Percentiles rank a stretch among this genome's conserved stretches.
phyloP scores from a whole-genome alignment of 805 yeast genomes.

The Hanseniaspora valbyensis region DNA sequence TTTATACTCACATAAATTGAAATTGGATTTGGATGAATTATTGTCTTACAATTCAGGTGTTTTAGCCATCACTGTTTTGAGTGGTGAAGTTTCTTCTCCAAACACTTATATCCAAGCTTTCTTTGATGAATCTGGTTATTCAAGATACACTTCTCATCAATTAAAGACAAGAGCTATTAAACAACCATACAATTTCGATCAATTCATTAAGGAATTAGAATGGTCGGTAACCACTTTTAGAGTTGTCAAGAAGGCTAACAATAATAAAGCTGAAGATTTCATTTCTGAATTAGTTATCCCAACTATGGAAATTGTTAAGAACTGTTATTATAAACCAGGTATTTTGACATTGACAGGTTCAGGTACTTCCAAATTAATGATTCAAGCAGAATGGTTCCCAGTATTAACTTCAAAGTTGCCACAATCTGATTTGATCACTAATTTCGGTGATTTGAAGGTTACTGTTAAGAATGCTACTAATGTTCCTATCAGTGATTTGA shows the following conservation, averaged over 20 bases:
- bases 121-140: constrained; percentile 64
- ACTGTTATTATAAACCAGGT: constrained; percentile 53
- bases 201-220: constrained; percentile 63
- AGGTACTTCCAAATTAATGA: constrained; percentile 40
- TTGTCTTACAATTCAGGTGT: constrained; percentile 61
- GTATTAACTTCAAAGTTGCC: constrained; percentile 50
- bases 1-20: constrained; percentile 34
- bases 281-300: constrained; percentile 56
- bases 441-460: constrained; percentile 60
- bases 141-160: constrained; percentile 47
- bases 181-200: constrained; percentile 55
- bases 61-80: constrained; percentile 52
- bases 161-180: constrained; percentile 30
- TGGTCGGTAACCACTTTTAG: constrained; percentile 58
- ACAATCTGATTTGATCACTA: constrained; percentile 59
- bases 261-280: constrained; percentile 45
- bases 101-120: constrained; percentile 60
- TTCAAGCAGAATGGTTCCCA: constrained; percentile 74
- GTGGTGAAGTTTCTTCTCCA: constrained; percentile 44
- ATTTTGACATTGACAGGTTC: constrained; percentile 46
- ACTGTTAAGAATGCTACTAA: constrained; percentile 53
- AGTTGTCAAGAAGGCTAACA: constrained; percentile 43
- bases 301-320: constrained; percentile 51
- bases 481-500: constrained; percentile 75
- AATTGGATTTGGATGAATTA: constrained; percentile 49